These are phyloP conservation scores for Luffa acutangula DNA, from an alignment of 306 rosid genomes.

Conservation along the genomic window DNA sequence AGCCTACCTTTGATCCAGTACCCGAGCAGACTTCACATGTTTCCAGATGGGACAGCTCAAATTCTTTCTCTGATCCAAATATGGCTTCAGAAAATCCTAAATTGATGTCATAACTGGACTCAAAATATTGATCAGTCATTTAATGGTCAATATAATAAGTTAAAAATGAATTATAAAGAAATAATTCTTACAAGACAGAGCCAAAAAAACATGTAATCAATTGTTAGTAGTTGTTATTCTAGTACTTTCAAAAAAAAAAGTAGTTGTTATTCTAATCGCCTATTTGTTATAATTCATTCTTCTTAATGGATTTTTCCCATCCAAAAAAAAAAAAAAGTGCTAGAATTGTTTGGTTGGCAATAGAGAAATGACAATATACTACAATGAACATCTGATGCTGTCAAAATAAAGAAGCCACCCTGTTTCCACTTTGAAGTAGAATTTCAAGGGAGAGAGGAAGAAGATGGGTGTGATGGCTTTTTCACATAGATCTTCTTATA, in stretches of 20 bases:
- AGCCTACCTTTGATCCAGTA: slow-evolving; percentile 71
- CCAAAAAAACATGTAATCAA: background rate
- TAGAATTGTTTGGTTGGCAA: background rate
- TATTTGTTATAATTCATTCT: background rate
- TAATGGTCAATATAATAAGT: slow-evolving; percentile 16
- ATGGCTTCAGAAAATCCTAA: slow-evolving; percentile 80
- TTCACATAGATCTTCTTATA: background rate
- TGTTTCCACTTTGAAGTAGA: background rate
- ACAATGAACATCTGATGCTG: background rate
- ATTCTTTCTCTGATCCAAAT: slow-evolving; percentile 87
- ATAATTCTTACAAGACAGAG: background rate
- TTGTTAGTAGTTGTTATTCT: background rate
- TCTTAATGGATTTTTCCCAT: background rate
- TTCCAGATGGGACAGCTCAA: slow-evolving; percentile 89
- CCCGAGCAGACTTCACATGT: slow-evolving; percentile 85
- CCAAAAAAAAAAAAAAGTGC: background rate
- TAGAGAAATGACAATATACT: background rate
- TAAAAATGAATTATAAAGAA: background rate
- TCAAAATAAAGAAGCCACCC: background rate
- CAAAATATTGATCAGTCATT: slow-evolving; percentile 21
- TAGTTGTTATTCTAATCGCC: background rate
- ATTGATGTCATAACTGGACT: slow-evolving; percentile 75
- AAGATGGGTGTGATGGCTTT: background rate
- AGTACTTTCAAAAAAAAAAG: background rate
- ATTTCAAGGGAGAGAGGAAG: background rate